phyloP scores from a whole-genome alignment of 2,329 filamentous ascomycete genomes.

The Sporothrix protearum region DNA sequence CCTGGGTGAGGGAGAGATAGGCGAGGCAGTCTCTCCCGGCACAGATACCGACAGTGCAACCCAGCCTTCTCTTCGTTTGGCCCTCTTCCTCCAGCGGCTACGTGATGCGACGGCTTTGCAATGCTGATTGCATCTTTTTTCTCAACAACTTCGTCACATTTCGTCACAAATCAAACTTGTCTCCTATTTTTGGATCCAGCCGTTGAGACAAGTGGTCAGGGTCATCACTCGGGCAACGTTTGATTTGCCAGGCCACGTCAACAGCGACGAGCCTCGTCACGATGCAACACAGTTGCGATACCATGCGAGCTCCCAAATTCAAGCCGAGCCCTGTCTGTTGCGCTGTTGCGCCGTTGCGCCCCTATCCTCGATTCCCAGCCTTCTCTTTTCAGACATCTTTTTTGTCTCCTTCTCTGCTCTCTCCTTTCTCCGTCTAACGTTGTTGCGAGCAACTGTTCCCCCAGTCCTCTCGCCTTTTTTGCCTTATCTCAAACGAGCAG shows the following conservation, averaged over 20 bases:
- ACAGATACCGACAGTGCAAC: background rate
- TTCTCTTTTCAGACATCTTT: background rate
- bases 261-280: background rate
- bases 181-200: background rate
- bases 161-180: background rate
- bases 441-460: too few relatives aligned
- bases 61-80: background rate
- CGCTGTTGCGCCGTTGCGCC: background rate
- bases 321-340: background rate
- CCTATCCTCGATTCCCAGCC: background rate
- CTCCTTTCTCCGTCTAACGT: too few relatives aligned
- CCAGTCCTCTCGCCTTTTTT: background rate
- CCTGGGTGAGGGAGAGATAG: background rate
- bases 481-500: constrained; percentile 23
- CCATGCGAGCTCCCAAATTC: background rate
- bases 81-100: background rate
- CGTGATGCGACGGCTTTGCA: background rate
- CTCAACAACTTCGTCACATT: background rate
- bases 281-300: background rate
- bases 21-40: background rate
- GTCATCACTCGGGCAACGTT: background rate
- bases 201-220: background rate
- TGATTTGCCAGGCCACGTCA: constrained; percentile 12
- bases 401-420: background rate
- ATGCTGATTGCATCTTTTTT: background rate